These are phyloP conservation scores for Haplosporangium sp. DNA, from an alignment of 371 early-diverging fungal genomes.

Conservation along the genomic window DNA sequence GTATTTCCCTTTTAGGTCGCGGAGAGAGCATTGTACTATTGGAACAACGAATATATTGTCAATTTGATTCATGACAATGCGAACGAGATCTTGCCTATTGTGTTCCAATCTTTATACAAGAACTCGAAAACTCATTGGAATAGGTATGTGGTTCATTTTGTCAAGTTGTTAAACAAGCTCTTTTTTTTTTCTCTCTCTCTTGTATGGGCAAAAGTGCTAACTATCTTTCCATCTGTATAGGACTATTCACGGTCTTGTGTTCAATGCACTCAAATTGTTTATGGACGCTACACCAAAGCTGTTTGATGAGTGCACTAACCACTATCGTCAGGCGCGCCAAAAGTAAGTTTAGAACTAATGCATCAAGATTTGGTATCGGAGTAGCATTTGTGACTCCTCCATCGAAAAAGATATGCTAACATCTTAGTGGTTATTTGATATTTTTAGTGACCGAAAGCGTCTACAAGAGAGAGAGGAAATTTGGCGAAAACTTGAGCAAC, in stretches of 20 bases:
- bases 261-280: slow-evolving; percentile 92
- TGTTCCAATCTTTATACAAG: slow-evolving; percentile 90
- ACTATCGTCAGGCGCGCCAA: slow-evolving; percentile 85
- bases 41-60: slow-evolving; percentile 97
- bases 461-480: slow-evolving; percentile 88
- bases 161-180: neutral
- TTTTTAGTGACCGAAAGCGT: slow-evolving; percentile 82
- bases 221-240: slow-evolving; percentile 50
- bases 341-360: slow-evolving; percentile 65
- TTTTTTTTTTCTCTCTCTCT: too few relatives aligned
- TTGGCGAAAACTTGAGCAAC: slow-evolving; percentile 83
- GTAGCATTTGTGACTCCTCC: neutral
- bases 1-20: slow-evolving; percentile 75
- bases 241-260: slow-evolving; percentile 94
- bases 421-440: neutral
- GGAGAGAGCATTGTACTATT: slow-evolving; percentile 94
- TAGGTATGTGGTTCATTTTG: slow-evolving; percentile 64
- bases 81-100: slow-evolving; percentile 88
- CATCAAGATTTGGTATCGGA: neutral
- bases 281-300: slow-evolving; percentile 91
- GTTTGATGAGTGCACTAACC: slow-evolving; percentile 90
- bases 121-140: slow-evolving; percentile 97
- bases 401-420: neutral
- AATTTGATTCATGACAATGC: slow-evolving; percentile 94
- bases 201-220: neutral